phyloP scores from a whole-genome alignment of 1,284 basidiomycete species.

The Boletellus deceptivus region DNA sequence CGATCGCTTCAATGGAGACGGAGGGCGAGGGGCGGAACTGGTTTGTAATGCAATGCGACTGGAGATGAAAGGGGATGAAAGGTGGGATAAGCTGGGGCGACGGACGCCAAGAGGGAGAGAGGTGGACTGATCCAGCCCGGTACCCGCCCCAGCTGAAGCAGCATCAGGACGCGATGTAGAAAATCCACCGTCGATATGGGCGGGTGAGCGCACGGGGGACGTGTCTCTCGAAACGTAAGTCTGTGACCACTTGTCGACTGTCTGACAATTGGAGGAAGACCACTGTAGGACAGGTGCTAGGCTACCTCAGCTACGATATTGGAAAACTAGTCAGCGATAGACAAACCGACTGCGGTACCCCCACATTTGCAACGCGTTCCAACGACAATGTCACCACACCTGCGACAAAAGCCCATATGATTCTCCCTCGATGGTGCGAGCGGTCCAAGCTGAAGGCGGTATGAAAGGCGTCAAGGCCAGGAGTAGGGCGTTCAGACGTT shows the following conservation, averaged over 20 bases:
- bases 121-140: conserved; percentile 8
- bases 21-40: conserved; percentile 48
- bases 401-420: conserved; percentile 74
- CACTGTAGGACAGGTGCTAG: conserved; percentile 68
- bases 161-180: conserved; percentile 15
- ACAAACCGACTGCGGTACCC: conserved; percentile 70
- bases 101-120: conserved; percentile 38
- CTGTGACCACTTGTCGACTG: conserved; percentile 71
- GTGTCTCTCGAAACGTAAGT: conserved; percentile 63
- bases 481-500: neutral
- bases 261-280: conserved; percentile 44
- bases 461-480: conserved; percentile 1
- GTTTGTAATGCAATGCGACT: conserved; percentile 59
- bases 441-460: neutral
- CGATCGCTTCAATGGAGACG: conserved; percentile 56
- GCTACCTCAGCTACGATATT: conserved; percentile 15
- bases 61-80: conserved; percentile 36
- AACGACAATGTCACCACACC: conserved; percentile 75
- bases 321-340: conserved; percentile 11
- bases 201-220: conserved; percentile 35
- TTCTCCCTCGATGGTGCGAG: neutral
- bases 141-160: conserved; percentile 7
- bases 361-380: conserved; percentile 73
- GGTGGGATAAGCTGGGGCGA: conserved; percentile 41
- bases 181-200: conserved; percentile 19